Conservation (phyloP, 2,329 filamentous ascomycete species). For the Pseudogymnoascus pannorum region DNA sequence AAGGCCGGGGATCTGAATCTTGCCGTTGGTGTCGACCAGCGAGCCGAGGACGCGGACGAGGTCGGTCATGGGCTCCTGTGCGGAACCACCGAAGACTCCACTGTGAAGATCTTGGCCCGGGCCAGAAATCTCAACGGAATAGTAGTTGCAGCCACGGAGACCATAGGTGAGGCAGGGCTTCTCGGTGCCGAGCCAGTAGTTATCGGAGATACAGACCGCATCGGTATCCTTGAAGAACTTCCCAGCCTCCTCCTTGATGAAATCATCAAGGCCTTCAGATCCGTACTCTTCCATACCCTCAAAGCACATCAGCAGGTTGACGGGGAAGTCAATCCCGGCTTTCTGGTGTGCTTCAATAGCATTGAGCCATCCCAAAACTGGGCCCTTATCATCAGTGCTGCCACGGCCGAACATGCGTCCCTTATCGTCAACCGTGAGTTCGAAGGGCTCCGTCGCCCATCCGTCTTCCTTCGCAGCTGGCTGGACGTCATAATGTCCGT, state of each 20-base stretch:
- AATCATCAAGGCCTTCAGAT: constrained; percentile 90
- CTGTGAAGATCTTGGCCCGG: constrained; percentile 92
- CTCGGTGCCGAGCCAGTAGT: constrained; percentile 99
- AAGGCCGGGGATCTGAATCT: constrained; percentile 90
- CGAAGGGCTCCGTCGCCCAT: constrained; percentile 93
- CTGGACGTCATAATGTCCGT: constrained; percentile 98
- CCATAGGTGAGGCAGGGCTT: constrained; percentile 98
- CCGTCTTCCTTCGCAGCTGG: constrained; percentile 88
- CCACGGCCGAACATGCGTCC: constrained; percentile 95
- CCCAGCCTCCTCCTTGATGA: constrained; percentile 85
- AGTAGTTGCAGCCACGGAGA: constrained; percentile 96
- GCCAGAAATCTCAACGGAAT: constrained; percentile 82
- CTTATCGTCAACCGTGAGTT: constrained; percentile 78
- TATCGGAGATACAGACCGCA: constrained; percentile 96
- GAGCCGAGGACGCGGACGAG: constrained; percentile 73
- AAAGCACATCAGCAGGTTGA: constrained; percentile 98
- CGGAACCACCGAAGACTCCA: constrained; percentile 92
- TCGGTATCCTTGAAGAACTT: constrained; percentile 94
- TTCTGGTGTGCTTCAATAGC: constrained; percentile 97
- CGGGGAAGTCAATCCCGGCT: constrained; percentile 87
- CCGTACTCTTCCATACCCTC: constrained; percentile 99
- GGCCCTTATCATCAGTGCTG: constrained; percentile 95
- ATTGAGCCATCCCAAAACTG: constrained; percentile 94
- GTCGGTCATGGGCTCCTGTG: constrained; percentile 98
- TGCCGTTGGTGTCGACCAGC: constrained; percentile 83